Conservation (phyloP, 306 rosid genomes). For the Bauhinia variegata region DNA sequence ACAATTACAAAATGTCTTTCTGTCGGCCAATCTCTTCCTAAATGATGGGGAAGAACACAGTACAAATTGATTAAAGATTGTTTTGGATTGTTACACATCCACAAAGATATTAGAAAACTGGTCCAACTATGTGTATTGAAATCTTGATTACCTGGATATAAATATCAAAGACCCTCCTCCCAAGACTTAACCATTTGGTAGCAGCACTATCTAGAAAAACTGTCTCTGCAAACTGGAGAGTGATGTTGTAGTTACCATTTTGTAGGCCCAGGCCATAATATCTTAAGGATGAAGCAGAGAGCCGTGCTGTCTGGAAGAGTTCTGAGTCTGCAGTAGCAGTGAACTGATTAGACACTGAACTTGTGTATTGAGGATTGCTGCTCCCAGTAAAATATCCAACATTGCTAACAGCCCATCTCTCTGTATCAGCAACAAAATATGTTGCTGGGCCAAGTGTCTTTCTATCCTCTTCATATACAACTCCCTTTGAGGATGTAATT, state of each 20-base stretch:
- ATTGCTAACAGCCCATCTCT: constrained; percentile 60
- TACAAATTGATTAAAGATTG: too few species aligned
- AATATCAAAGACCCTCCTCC: constrained; percentile 57
- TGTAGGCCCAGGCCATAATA: constrained; percentile 60
- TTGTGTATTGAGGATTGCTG: constrained; percentile 29
- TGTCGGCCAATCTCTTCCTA: background rate
- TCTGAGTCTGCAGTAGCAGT: constrained; percentile 38
- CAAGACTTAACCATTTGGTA: constrained; percentile 50
- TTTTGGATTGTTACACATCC: too few species aligned
- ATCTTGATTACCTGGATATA: constrained; percentile 49
- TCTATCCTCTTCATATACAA: constrained; percentile 43
- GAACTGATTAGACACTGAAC: too few species aligned
- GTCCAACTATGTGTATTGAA: too few species aligned
- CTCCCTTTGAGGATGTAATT: constrained; percentile 36
- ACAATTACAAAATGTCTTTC: too few species aligned
- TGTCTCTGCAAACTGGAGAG: constrained; percentile 52
- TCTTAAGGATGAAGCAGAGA: constrained; percentile 65
- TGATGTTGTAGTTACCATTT: constrained; percentile 55
- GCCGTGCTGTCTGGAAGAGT: constrained; percentile 53
- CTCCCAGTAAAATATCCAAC: constrained; percentile 45
- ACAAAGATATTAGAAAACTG: background rate
- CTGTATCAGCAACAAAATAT: constrained; percentile 44
- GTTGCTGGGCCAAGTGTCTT: constrained; percentile 59
- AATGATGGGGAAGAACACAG: too few species aligned
- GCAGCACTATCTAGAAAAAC: constrained; percentile 22